Percentiles rank a stretch among this genome's conserved stretches.
phyloP scores from a whole-genome alignment of 805 yeast genomes.

The Lachancea lanzarotensis region DNA sequence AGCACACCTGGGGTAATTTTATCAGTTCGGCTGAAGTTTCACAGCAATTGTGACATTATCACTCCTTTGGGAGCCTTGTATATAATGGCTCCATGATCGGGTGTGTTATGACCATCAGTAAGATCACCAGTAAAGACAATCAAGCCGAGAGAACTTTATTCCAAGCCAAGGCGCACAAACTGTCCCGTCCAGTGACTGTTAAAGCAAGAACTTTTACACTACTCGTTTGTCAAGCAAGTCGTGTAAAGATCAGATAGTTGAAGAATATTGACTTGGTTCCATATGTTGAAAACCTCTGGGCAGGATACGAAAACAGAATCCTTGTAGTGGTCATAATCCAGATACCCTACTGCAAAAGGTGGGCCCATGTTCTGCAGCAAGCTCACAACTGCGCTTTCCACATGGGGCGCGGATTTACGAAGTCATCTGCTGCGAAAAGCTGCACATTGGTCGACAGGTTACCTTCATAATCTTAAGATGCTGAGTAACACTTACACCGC shows the following conservation, averaged over 20 bases:
- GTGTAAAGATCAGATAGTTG: conserved; percentile 66
- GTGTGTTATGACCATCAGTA: conserved; percentile 49
- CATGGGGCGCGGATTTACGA: conserved; percentile 52
- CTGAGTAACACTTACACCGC: conserved; percentile 43
- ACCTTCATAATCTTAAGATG: conserved; percentile 30
- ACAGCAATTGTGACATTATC: conserved; percentile 48
- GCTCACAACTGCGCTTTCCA: conserved; percentile 38
- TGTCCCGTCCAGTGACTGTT: conserved; percentile 49
- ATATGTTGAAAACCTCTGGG: not conserved
- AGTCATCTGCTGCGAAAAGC: conserved; percentile 47
- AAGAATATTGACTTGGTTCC: conserved; percentile 37
- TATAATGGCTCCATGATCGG: conserved; percentile 56
- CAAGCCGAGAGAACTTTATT: conserved; percentile 52
- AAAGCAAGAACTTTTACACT: conserved; percentile 34
- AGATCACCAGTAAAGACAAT: conserved; percentile 59
- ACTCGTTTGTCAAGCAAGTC: conserved; percentile 42
- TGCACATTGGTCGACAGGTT: conserved; percentile 42
- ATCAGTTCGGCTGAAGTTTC: conserved; percentile 52
- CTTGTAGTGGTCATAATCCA: not conserved
- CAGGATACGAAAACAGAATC: not conserved
- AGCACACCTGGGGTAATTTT: conserved; percentile 50
- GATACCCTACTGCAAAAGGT: conserved; percentile 3
- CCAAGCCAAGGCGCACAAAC: conserved; percentile 47
- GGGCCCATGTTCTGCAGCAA: not conserved
- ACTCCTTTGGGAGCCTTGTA: conserved; percentile 53